Evolutionary conservation across 2,329 filamentous ascomycete genomes (phyloP), one percentile per base, ranked within the genome.

Genomic region (Fusarium sp.): DNA sequence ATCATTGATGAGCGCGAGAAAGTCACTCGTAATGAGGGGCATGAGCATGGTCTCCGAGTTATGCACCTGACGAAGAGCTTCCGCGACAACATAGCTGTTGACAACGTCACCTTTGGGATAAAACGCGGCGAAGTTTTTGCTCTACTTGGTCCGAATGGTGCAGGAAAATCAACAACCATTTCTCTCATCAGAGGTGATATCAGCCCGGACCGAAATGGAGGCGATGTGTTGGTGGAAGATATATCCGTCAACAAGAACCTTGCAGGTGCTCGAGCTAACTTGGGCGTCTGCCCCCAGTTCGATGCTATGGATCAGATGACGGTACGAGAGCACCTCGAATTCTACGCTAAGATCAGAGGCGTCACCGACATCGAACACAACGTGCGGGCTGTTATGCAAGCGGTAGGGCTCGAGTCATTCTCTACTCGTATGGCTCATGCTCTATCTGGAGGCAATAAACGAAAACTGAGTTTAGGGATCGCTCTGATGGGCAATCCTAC

Each of bases 281-380:
- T 98, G 1, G 95, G 95, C n/a, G 95, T 98, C 0, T 98, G 95
- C 77, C 95, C 95, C 1, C 95, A 95, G 80, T 92, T 93, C 74
- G 92, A 95, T 78, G 95, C 95, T 14, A 92, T 97, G 84, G 95
- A 98, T 81, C 88, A 91, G 59, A 95, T 98, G 93, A 97, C 95
- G 0, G 94, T 97, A 0, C 84, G 90, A 4, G 95, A 98, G 79
- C 95, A 97, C 77, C 86, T 98, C 6, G 85, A 88, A 55, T 97
- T 98, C 83, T 98, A 98, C 79, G 95, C 95, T 10, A 90, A 91
- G 54, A 90, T 95, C 16, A 90, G 95, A 18, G 95, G 95, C 39
- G 91, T 98, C 14, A 82, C 88, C 1, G 89, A 95, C 71, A 86
- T 96, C 4, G 85, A 91, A 24, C 88, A 94, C 81, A 97, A 97